Evolutionary conservation across 768 basidiomycete genomes (phyloP).

Genomic region (Boletus edulis): DNA sequence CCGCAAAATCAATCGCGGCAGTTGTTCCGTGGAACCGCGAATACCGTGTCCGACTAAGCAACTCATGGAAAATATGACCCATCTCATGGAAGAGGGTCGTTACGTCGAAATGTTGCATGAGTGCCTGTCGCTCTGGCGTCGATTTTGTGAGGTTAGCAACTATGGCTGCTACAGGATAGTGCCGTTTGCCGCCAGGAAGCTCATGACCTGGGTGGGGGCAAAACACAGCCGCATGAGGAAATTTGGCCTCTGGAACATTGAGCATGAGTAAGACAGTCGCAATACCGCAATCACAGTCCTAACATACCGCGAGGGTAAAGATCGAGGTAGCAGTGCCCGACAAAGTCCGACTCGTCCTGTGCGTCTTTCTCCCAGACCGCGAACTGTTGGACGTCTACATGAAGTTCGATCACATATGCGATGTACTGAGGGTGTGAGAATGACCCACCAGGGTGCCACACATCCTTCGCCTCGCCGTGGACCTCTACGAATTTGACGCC

Average conservation of each 20-base stretch:
- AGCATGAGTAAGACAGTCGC: background rate
- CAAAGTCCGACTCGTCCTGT: constrained; percentile 63
- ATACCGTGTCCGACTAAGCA: constrained; percentile 68
- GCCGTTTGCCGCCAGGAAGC: constrained; percentile 50
- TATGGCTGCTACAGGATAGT: constrained; percentile 76
- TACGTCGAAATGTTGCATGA: constrained; percentile 81
- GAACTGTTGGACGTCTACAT: constrained; percentile 73
- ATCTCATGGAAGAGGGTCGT: constrained; percentile 90
- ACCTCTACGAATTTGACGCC: constrained; percentile 60
- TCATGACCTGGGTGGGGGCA: constrained; percentile 63
- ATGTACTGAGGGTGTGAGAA: background rate
- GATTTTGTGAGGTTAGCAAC: constrained; percentile 88
- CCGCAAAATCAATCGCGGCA: constrained; percentile 77
- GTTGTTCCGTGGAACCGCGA: constrained; percentile 78
- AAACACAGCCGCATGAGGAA: constrained; percentile 85
- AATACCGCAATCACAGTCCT: background rate
- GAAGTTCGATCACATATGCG: background rate
- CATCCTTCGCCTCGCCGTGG: constrained; percentile 54
- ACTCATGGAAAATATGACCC: constrained; percentile 68
- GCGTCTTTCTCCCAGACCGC: constrained; percentile 80
- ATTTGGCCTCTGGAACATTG: constrained; percentile 55
- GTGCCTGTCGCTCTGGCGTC: constrained; percentile 72
- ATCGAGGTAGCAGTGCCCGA: constrained; percentile 86
- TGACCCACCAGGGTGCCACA: constrained; percentile 73
- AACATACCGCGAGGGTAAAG: constrained; percentile 73